Evolutionary conservation across 2,329 filamentous ascomycete genomes (phyloP).

Genomic region (Zymoseptoria tritici): DNA sequence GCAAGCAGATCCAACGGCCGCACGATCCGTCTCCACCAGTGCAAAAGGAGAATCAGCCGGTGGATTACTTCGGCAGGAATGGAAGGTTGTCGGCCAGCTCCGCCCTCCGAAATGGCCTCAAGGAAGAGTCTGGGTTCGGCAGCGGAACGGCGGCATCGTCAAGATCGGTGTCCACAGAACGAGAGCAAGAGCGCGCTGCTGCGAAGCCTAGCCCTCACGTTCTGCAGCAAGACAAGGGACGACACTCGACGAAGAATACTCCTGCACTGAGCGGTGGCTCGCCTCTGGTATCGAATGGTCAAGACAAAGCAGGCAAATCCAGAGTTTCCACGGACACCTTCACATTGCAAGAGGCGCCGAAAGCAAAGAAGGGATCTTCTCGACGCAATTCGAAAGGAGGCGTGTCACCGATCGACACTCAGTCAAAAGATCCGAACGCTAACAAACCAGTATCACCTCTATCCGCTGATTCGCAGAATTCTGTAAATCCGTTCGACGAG

Average conservation of each 20-base stretch:
- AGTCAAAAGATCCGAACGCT: conserved; percentile 23
- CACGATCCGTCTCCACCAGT: conserved; percentile 21
- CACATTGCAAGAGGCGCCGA: conserved; percentile 74
- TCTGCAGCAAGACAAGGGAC: conserved; percentile 78
- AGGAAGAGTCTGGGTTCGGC: conserved; percentile 31
- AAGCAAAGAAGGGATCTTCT: conserved; percentile 49
- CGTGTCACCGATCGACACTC: conserved; percentile 31
- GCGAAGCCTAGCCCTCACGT: conserved; percentile 68
- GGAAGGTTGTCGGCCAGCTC: conserved; percentile 24
- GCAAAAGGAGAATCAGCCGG: conserved; percentile 25
- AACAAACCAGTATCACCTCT: conserved; percentile 31
- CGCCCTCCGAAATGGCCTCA: conserved; percentile 36
- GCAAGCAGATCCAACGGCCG: conserved; percentile 20
- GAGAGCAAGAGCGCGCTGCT: conserved; percentile 26
- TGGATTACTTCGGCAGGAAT: conserved; percentile 37
- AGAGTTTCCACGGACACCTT: conserved; percentile 43
- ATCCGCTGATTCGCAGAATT: conserved; percentile 31
- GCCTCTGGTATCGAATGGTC: conserved; percentile 19
- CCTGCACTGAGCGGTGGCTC: conserved; percentile 23
- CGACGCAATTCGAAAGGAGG: conserved; percentile 40
- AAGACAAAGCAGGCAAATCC: conserved; percentile 43
- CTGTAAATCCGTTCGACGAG: conserved; percentile 34
- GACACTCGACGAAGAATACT: conserved; percentile 31
- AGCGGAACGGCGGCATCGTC: conserved; percentile 29
- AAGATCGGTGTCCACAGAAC: conserved; percentile 40